These are phyloP conservation scores for Epichloe sibirici DNA, from an alignment of 2,329 filamentous ascomycete genomes.

Conservation along the genomic window DNA sequence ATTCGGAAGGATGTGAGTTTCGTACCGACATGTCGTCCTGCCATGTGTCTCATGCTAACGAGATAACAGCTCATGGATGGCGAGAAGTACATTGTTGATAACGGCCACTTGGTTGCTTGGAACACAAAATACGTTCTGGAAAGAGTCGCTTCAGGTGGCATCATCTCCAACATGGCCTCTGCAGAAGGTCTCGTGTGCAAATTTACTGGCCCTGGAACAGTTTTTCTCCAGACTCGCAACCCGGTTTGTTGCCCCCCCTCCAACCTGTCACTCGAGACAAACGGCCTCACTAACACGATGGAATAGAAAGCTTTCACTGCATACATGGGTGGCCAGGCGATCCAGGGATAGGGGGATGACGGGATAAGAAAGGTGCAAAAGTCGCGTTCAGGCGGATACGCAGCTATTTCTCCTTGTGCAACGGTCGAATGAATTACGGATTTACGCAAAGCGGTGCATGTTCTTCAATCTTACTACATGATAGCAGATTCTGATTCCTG, in stretches of 20 bases:
- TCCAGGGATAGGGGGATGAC: conserved; percentile 16
- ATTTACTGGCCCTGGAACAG: conserved; percentile 80
- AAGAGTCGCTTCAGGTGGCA: conserved; percentile 77
- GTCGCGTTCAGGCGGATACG: background rate
- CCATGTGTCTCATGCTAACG: background rate
- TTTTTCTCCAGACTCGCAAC: conserved; percentile 90
- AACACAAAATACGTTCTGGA: conserved; percentile 91
- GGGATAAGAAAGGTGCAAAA: background rate
- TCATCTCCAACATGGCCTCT: conserved; percentile 75
- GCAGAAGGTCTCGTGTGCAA: conserved; percentile 89
- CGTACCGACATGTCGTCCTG: background rate
- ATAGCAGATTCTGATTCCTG: too few relatives aligned
- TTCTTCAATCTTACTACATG: too few relatives aligned
- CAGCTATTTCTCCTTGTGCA: background rate
- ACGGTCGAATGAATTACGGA: background rate
- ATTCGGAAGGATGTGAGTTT: conserved; percentile 71
- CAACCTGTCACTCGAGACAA: background rate
- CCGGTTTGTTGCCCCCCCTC: conserved; percentile 34
- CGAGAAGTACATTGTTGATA: conserved; percentile 87
- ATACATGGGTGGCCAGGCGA: conserved; percentile 37
- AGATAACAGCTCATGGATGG: conserved; percentile 40
- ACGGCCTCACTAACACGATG: background rate
- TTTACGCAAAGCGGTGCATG: too few relatives aligned
- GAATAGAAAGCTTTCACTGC: conserved; percentile 37
- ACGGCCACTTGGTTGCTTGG: conserved; percentile 91